Evolutionary conservation across 371 early-diverging fungal genomes (phyloP), one percentile per base, ranked within the genome.

Genomic region (Syncephalis fuscata): DNA sequence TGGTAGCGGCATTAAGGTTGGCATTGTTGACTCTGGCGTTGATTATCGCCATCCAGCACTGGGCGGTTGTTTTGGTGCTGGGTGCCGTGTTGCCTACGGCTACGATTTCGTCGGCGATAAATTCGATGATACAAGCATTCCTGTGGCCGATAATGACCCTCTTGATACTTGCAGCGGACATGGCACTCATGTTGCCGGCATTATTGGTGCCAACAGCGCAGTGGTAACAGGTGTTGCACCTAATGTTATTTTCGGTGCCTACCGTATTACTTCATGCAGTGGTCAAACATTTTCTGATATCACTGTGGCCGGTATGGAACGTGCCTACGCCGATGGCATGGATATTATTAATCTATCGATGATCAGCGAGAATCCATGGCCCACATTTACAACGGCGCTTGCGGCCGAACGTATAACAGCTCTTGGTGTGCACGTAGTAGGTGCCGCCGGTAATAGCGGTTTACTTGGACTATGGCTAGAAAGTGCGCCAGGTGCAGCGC

Each of bases 401-500:
- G 66, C 64, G 0, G 66, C 61, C 8, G 52, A 59, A 19, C 56
- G 66, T 2, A 55, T 54, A 9, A 64, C 64, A 0, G 67, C 62
- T 10, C 45, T 52, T 8, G 73, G 73, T 22, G 54, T 73, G 21
- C 48, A 66, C 19, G 58, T 78, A 11, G 61, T 66, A 32, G 67
- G 63, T 14, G 74, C 88, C 2, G 70, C 68, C 20, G 87, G 88
- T 4, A 88, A 88, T 62, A 69, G 73, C 39, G 86, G 86, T 11
- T 45, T 53, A 4, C 55, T 65, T 14, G 88, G 88, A 1, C 56
- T 80, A 2, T 79, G 65, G 53, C 62, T 70, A 50, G 64, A 70
- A 0, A 64, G 68, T 0, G 53, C 79, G 0, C 84, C 87, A 3
- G 76, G 75, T 16, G 56, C 80, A 11, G 77, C 77, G 1, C 51